phyloP scores from a whole-genome alignment of 2,329 filamentous ascomycete genomes.

The Trichophyton rubrum region DNA sequence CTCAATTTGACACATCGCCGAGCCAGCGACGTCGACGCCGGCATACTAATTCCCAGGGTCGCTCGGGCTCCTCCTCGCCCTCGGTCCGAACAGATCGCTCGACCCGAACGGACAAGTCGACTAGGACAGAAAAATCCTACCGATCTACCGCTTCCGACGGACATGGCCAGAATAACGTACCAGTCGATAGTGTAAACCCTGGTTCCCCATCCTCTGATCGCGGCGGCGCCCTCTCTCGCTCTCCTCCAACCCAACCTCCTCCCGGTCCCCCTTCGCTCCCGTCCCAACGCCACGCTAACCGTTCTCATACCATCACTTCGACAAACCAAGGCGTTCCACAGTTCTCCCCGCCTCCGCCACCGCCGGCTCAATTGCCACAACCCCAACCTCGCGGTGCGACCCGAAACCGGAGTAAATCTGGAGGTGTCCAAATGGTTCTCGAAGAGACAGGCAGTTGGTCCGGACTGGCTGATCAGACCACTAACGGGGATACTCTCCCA shows the following conservation, averaged over 20 bases:
- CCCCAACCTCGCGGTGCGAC: conserved; percentile 47
- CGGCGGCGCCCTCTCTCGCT: background rate
- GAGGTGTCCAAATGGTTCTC: conserved; percentile 81
- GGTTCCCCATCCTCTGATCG: conserved; percentile 6
- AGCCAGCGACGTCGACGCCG: conserved; percentile 18
- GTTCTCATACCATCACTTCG: conserved; percentile 16
- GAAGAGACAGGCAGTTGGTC: conserved; percentile 86
- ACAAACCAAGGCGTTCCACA: conserved; percentile 21
- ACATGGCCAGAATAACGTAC: conserved; percentile 4
- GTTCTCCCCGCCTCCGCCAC: conserved; percentile 25
- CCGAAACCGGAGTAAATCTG: conserved; percentile 62
- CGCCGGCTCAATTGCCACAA: conserved; percentile 15
- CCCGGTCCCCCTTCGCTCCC: conserved; percentile 11
- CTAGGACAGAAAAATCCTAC: background rate
- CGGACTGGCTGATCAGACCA: conserved; percentile 72
- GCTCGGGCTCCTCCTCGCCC: conserved; percentile 22
- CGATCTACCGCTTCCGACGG: conserved; percentile 18
- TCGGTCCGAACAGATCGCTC: conserved; percentile 22
- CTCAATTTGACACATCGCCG: conserved; percentile 17
- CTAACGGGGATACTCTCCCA: conserved; percentile 56
- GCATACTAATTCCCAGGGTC: conserved; percentile 25
- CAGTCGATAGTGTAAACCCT: background rate
- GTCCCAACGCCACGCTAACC: conserved; percentile 12
- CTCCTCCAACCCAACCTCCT: conserved; percentile 18
- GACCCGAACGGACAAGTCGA: conserved; percentile 13